Base-by-base conservation (phyloP, 2,329 filamentous ascomycete genomes). In the Ceratocystis colombiana region DNA sequence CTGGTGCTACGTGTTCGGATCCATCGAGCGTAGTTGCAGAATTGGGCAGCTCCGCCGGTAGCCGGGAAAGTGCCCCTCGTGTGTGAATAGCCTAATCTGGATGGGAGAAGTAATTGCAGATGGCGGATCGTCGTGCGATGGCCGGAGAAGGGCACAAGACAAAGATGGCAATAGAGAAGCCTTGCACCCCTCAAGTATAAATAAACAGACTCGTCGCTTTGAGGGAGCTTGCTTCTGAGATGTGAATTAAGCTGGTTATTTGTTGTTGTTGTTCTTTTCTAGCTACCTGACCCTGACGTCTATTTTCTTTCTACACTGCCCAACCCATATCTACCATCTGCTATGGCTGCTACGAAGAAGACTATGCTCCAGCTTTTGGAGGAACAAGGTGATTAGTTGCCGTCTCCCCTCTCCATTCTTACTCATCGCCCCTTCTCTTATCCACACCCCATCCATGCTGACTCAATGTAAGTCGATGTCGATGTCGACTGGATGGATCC, bases 401-500 rank as follows among this genome's bases (percentile, higher is more conserved):
- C 5, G 15, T 50, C 30, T 17, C 17, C 8, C 22, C n/a, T 25
- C 15, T 30, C 30, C 25, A 15, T 22, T 28, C 53, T 1, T 5
- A 15, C 25, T 3, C 12, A 6, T 41, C 46, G 8, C 33, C 46
- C 53, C 44, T 8, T 15, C 33, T 37, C 1, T 50, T 7, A 8
- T 20, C 46, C 46, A 22, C 20, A 22, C 46, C 20, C 1, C n/a
- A 22, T 25, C 46, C 48, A 8, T 50, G n/a, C 48, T 50, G 48
- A 50, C 48, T 50, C 20, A 50, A 5, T 41, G 25, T 46, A 63
- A 81, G 79, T 81, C 67, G 77, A 81, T 41, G 73, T 81, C 65
- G 79, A 81, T 68, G 77, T 81, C 28, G 79, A 81, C 69, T 80
- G 77, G 74, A 81, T 81, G 79, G 79, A 79, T 67, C 76, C 78